Evolutionary conservation across 2,329 filamentous ascomycete species (phyloP), one percentile per base, ranked within the genome.

Genomic region (Sphaerulina populicola): DNA sequence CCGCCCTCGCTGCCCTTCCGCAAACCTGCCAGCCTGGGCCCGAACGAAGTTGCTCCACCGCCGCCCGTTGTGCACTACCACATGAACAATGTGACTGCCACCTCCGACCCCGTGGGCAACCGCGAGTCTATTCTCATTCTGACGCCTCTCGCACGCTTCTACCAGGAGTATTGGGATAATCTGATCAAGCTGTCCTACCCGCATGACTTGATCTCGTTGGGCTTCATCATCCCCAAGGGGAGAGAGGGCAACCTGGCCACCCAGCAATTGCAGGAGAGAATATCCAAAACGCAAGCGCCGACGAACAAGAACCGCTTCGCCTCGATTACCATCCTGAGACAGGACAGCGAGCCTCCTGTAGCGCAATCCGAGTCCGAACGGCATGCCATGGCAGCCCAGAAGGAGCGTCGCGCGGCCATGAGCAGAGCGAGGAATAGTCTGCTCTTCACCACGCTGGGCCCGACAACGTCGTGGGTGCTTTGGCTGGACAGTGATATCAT

Each of bases 101-200:
- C 90, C 15, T 68, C 77, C 46, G 78, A 86, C 58, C 88, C 93
- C 1, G 74, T 88, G 45, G 79, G 77, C 56, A 93, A 94, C 66
- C 75, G 81, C 59, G 93, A 98, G 73, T 85, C 84, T 46, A 78
- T 98, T 53, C 82, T 98, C 49, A 86, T 98, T 65, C 79, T 98
- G 54, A 96, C 93, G 1, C 93, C 93, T 8, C 83, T 98, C 72
- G 86, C 88, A 30, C 82, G 87, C 56, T 98, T 97, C 76, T 97
- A 96, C 71, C 83, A 86, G 62, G 83, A 79, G 60, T 98, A 97
- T 74, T 98, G 93, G 91, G 85, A 94, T 68, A 98, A 97, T 64
- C 76, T 98, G 27, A 69, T 90, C 60, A 81, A 81, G 66, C 78
- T 98, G 50, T 78, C 72, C 63, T 98, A 97, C 68, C 93, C 93